Conservation (phyloP, 352 stramenopile species). For the Halophytophthora batemanensis region DNA sequence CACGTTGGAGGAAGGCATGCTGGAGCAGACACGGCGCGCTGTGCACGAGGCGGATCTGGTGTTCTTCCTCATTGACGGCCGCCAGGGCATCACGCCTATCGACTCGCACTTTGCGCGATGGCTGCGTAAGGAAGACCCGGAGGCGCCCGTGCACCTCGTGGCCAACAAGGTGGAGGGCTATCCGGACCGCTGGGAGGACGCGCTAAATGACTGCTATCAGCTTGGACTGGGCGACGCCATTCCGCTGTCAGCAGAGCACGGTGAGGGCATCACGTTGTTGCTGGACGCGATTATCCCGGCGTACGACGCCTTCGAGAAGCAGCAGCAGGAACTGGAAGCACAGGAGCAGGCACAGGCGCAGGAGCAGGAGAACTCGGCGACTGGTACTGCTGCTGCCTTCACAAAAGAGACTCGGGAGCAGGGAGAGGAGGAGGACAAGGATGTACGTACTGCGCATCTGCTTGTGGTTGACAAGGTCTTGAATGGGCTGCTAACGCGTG, state of each 20-base stretch:
- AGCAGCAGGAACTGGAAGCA: slow-evolving; percentile 35
- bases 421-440: slow-evolving; percentile 27
- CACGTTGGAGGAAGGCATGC: slow-evolving; percentile 72
- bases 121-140: slow-evolving; percentile 58
- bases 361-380: slow-evolving; percentile 7
- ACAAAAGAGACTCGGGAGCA: slow-evolving; percentile 7
- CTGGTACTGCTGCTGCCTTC: no score
- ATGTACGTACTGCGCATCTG: slow-evolving; percentile 33
- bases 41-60: slow-evolving; percentile 78
- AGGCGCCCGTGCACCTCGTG: slow-evolving; percentile 63
- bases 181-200: slow-evolving; percentile 55
- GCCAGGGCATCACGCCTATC: slow-evolving; percentile 74
- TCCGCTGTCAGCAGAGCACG: slow-evolving; percentile 74
- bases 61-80: slow-evolving; percentile 79
- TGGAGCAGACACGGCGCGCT: slow-evolving; percentile 68
- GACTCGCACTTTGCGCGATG: slow-evolving; percentile 79
- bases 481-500: not conserved
- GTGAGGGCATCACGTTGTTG: slow-evolving; percentile 67
- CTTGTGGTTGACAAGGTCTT: not conserved
- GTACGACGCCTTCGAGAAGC: slow-evolving; percentile 63
- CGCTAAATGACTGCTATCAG: slow-evolving; percentile 76
- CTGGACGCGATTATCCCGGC: slow-evolving; percentile 68
- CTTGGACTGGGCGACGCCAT: slow-evolving; percentile 67
- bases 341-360: slow-evolving; percentile 20
- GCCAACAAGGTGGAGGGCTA: slow-evolving; percentile 81